A percentile compares a stretch with the other conserved stretches of the same genome.
These are phyloP conservation scores for Penicillium samsonianum DNA, from an alignment of 495 filamentous ascomycete species.

Conservation along the genomic window DNA sequence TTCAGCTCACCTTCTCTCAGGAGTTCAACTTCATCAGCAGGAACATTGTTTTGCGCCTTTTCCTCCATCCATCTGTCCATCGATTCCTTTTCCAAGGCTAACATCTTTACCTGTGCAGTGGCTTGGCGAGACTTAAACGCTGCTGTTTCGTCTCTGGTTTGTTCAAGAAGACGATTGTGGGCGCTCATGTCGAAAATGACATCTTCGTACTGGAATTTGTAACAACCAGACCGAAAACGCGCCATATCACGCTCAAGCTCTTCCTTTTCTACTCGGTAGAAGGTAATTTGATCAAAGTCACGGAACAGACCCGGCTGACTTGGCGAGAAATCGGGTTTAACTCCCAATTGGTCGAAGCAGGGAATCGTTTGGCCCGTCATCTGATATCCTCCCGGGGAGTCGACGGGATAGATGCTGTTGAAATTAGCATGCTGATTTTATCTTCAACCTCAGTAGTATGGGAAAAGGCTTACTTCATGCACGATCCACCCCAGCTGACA, in stretches of 20 bases:
- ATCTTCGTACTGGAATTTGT: conserved; percentile 50
- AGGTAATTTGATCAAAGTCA: conserved; percentile 59
- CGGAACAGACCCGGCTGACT: conserved; percentile 56
- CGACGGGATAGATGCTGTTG: conserved; percentile 50
- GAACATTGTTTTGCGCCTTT: conserved; percentile 46
- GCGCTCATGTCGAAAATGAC: conserved; percentile 54
- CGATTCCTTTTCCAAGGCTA: conserved; percentile 43
- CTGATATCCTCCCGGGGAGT: conserved; percentile 60
- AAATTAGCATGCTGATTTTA: conserved; percentile 22
- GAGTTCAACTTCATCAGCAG: conserved; percentile 42
- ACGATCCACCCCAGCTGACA: conserved; percentile 55
- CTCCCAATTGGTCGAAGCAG: conserved; percentile 55
- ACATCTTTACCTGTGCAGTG: conserved; percentile 50
- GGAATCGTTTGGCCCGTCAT: conserved; percentile 57
- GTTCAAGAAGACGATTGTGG: conserved; percentile 47
- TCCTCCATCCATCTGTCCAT: conserved; percentile 49
- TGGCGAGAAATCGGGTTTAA: conserved; percentile 46
- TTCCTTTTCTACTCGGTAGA: conserved; percentile 51
- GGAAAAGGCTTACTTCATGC: conserved; percentile 38
- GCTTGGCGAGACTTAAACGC: conserved; percentile 42
- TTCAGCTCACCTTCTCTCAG: conserved; percentile 40
- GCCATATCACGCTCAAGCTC: conserved; percentile 44
- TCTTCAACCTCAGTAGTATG: background rate
- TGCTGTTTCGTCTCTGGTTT: conserved; percentile 45
- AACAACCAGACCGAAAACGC: conserved; percentile 48